These are phyloP conservation scores for Apiospora malaysiana DNA, from an alignment of 2,329 filamentous ascomycete genomes.

Conservation along the genomic window DNA sequence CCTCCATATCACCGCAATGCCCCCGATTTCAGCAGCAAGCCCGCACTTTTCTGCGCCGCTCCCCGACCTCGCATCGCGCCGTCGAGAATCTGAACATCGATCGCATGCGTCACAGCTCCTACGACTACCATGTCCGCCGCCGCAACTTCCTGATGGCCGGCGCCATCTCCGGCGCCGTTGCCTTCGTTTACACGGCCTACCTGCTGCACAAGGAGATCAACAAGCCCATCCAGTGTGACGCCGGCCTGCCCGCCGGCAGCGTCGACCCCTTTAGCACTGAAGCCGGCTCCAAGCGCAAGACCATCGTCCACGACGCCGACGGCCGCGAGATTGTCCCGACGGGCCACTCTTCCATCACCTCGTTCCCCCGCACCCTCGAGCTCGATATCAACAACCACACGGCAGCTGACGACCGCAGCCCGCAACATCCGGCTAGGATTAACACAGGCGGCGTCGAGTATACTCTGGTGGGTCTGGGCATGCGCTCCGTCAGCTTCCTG, in stretches of 20 bases:
- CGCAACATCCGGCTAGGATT: slow-evolving; percentile 21
- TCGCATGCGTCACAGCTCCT: slow-evolving; percentile 51
- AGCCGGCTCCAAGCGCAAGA: slow-evolving; percentile 58
- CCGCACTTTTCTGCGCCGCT: slow-evolving; percentile 44
- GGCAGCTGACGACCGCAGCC: slow-evolving; percentile 37
- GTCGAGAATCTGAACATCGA: slow-evolving; percentile 57
- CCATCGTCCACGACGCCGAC: slow-evolving; percentile 69
- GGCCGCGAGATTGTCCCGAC: slow-evolving; percentile 79
- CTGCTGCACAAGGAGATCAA: slow-evolving; percentile 33
- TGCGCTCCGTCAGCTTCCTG: slow-evolving; percentile 88
- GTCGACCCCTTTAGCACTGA: slow-evolving; percentile 51
- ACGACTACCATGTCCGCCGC: slow-evolving; percentile 57
- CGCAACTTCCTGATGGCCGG: slow-evolving; percentile 59
- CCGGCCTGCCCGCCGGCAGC: slow-evolving; percentile 47
- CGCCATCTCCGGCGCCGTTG: slow-evolving; percentile 54
- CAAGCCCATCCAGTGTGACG: slow-evolving; percentile 52
- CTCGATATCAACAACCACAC: slow-evolving; percentile 48
- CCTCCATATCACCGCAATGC: slow-evolving; percentile 24
- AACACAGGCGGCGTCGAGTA: slow-evolving; percentile 66
- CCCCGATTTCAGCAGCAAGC: slow-evolving; percentile 29
- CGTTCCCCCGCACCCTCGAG: slow-evolving; percentile 76
- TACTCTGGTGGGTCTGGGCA: slow-evolving; percentile 84
- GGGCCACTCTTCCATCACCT: slow-evolving; percentile 78
- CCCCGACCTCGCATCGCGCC: slow-evolving; percentile 39
- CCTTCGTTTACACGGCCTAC: slow-evolving; percentile 56